Base-by-base conservation (phyloP, 2,329 filamentous ascomycete genomes). In the Nothopassalora personata region DNA sequence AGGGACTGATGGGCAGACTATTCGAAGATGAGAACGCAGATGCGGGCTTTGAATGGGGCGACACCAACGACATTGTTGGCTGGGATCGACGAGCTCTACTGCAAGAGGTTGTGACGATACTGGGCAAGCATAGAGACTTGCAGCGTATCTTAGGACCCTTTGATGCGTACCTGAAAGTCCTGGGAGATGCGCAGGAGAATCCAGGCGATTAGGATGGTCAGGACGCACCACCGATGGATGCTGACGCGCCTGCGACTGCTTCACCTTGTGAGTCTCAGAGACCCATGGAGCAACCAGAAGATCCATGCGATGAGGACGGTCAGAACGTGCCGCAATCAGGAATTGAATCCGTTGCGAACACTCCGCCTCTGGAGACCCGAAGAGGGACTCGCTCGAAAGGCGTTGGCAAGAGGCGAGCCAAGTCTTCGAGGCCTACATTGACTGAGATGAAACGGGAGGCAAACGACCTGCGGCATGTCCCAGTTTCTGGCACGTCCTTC, bases 61-160 rank as follows among this genome's bases (percentile, higher is more conserved):
- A 81, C 53, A 85, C 84, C 2, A 88, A 89, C 2, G 83, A 86
- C 57, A 81, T 99, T 33, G 96, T 93, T 70, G 94, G 94, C 28
- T 97, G 92, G 93, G 86, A 93, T 71, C 84, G 91, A 61, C 88
- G 87, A 71, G 91, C 96, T 64, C 77, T 99, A 61, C 76, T 99
- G 60, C 95, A 89, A 78, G 92, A 92, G 59, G 91, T 96, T 28
- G 88, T 99, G 57, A 81, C 97, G 76, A 91, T 96, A 73, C 82
- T 99, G 47, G 94, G 94, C 94, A 97, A 97, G 86, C 93, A 94
- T 75, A 87, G 94, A 58, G 95, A 97, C 71, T 80, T 99, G 31
- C 94, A 99, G 74, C 84, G 94, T 28, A 83, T 97, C 46, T 96
- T 91, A n/a, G 90, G 97, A 28, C 93, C 95, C 10, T 51, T 31